Conservation (phyloP, 139 green algal species). For the Ettlia oleoabundans region DNA sequence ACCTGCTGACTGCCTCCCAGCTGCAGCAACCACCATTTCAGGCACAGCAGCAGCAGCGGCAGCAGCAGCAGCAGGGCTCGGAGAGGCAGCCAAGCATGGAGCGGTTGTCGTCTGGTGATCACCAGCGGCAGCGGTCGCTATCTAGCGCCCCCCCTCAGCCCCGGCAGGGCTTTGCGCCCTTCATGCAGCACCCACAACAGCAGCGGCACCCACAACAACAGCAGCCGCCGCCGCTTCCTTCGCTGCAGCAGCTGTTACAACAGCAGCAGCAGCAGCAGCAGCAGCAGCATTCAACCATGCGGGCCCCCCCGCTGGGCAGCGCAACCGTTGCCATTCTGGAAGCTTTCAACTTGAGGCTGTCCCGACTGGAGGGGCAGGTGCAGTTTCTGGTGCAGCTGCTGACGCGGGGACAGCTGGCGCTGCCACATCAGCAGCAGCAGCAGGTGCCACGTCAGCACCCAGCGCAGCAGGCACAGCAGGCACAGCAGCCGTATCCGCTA, state of each 20-base stretch:
- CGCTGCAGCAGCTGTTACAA: not conserved
- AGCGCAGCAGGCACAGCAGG: conserved; percentile 23
- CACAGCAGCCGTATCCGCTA: not conserved
- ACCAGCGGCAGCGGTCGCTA: too few relatives aligned
- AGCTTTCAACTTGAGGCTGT: not conserved
- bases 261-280: not conserved
- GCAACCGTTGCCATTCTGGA: not conserved
- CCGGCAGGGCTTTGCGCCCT: too few relatives aligned
- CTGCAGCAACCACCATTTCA: not conserved
- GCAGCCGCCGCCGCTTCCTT: not conserved
- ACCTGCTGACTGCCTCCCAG: not conserved
- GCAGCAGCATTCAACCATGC: too few relatives aligned
- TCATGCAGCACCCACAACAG: not conserved
- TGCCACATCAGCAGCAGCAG: too few relatives aligned
- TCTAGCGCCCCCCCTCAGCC: too few relatives aligned
- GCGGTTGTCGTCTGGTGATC: too few relatives aligned
- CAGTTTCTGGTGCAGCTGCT: not conserved
- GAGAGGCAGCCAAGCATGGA: too few relatives aligned
- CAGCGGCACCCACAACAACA: not conserved
- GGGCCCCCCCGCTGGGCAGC: too few relatives aligned
- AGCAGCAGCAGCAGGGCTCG: not conserved
- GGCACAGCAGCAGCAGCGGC: not conserved
- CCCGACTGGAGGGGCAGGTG: not conserved
- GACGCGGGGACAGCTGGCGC: too few relatives aligned
- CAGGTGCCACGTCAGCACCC: not conserved